A percentile compares a stretch with the other conserved stretches of the same genome.
Conservation (phyloP, 1,284 basidiomycete genomes). For the Marasmius oreades region DNA sequence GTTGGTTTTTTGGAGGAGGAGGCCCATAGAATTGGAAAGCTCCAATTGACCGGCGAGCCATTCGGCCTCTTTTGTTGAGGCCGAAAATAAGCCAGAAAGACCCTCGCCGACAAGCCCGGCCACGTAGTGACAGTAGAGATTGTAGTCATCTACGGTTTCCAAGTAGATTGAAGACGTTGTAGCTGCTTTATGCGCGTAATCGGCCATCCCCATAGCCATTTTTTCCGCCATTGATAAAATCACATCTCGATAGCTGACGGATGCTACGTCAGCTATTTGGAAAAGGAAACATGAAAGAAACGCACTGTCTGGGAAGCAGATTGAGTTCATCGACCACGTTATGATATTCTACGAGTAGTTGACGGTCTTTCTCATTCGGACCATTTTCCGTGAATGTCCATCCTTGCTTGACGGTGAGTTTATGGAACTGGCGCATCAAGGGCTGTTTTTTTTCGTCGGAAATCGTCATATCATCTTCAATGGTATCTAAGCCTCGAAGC, state of each 20-base stretch:
- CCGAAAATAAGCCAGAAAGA: constrained; percentile 86
- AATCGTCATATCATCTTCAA: constrained; percentile 99
- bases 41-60: constrained; percentile 83
- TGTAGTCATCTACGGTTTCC: constrained; percentile 75
- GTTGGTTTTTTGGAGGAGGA: constrained; percentile 97
- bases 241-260: constrained; percentile 69
- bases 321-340: constrained; percentile 83
- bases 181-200: constrained; percentile 84
- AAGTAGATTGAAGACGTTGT: constrained; percentile 69
- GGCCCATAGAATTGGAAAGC: constrained; percentile 94
- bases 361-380: constrained; percentile 88
- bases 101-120: constrained; percentile 98
- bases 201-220: constrained; percentile 96
- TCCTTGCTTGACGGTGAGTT: constrained; percentile 77
- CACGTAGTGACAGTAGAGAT: constrained; percentile 90
- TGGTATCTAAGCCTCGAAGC: constrained; percentile 89
- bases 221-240: constrained; percentile 82
- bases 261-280: constrained; percentile 3
- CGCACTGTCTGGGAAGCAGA: constrained; percentile 62
- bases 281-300: constrained; percentile 12
- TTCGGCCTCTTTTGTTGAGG: constrained; percentile 80
- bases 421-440: constrained; percentile 81
- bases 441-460: constrained; percentile 85
- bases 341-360: constrained; percentile 86
- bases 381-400: constrained; percentile 88